Evolutionary conservation across 2,329 filamentous ascomycete genomes (phyloP), one percentile per base, ranked within the genome.

Genomic region (Aspergillus floridensis): DNA sequence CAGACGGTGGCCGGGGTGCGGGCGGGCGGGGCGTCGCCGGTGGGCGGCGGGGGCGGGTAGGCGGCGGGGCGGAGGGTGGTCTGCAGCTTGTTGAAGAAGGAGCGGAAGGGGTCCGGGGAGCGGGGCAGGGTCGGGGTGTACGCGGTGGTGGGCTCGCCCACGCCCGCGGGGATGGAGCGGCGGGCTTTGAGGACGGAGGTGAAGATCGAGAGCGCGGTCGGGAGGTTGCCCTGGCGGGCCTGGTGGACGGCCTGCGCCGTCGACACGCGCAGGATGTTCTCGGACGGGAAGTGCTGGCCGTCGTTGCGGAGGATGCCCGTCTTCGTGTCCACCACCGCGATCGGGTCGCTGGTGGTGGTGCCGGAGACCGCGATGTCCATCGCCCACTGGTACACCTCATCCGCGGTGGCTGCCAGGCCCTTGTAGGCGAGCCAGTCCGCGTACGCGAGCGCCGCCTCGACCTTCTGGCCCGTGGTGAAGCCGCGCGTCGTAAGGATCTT

Each of bases 341-440:
- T 76, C 1, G 75, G 32, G 32, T 35, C 26, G 32, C 3, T 35
- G 32, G 4, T 35, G 2, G 14, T 16, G 12, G 4, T 35, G 32
- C 82, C 84, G 10, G 82, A 79, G 1, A 84, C 83, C 1, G 92
- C 90, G 61, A 96, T 87, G 64, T 91, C 86, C 46, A 96, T 78
- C 0, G 88, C 92, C 82, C 90, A 88, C 62, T 82, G 81, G 73
- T 91, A 93, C 78, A 92, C 87, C 62, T 89, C 85, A 57, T 86
- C 82, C 0, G 92, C 88, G 0, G 85, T 87, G 4, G 86, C 84
- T 1, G 82, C 76, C 26, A 86, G 73, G 1, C 85, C 81, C 76
- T 93, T 93, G 77, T 86, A 93, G 65, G 92, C 90, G 44, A 96
- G 81, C 85, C 90, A 97, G 57, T 91, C 88, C 2, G 89, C 93